Conservation (phyloP, 805 yeast species). For the Scheffersomyces lignosus region DNA sequence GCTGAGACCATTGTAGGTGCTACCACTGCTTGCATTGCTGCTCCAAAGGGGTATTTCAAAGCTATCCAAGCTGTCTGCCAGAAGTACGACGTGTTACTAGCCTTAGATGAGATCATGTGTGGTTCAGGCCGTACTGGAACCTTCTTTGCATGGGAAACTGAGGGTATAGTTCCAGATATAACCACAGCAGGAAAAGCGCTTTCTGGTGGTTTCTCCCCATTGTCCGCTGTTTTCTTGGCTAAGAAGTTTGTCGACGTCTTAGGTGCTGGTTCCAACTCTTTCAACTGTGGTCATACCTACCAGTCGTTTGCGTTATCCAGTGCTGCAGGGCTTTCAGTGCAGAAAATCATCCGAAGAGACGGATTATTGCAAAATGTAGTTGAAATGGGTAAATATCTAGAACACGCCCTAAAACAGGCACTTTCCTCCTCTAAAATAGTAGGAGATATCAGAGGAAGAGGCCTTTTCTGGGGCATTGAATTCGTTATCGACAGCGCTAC, state of each 20-base stretch:
- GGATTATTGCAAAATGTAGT: constrained; percentile 42
- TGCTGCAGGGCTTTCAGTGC: constrained; percentile 47
- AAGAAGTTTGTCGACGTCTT: constrained; percentile 33
- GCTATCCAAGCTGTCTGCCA: constrained; percentile 12
- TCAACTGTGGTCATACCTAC: constrained; percentile 52
- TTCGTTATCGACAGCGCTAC: constrained; percentile 10
- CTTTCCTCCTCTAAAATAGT: constrained; percentile 34
- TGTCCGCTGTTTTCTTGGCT: constrained; percentile 41
- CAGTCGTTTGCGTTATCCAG: constrained; percentile 47
- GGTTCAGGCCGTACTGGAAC: constrained; percentile 27
- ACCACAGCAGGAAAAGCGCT: constrained; percentile 50
- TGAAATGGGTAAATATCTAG: constrained; percentile 44
- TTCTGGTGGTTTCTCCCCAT: constrained; percentile 48
- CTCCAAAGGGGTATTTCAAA: constrained; percentile 17
- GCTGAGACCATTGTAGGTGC: constrained; percentile 51
- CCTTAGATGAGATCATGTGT: neutral
- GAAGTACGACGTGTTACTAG: neutral
- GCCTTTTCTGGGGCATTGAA: constrained; percentile 18
- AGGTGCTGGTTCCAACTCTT: constrained; percentile 34
- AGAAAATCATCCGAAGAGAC: constrained; percentile 29
- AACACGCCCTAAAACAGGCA: constrained; percentile 32
- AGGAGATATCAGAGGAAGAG: constrained; percentile 21
- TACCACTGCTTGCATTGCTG: constrained; percentile 39
- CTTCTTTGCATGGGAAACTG: constrained; percentile 48
- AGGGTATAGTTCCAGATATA: constrained; percentile 47